Conservation (phyloP, 352 stramenopile genomes). For the Pythium sp. region DNA sequence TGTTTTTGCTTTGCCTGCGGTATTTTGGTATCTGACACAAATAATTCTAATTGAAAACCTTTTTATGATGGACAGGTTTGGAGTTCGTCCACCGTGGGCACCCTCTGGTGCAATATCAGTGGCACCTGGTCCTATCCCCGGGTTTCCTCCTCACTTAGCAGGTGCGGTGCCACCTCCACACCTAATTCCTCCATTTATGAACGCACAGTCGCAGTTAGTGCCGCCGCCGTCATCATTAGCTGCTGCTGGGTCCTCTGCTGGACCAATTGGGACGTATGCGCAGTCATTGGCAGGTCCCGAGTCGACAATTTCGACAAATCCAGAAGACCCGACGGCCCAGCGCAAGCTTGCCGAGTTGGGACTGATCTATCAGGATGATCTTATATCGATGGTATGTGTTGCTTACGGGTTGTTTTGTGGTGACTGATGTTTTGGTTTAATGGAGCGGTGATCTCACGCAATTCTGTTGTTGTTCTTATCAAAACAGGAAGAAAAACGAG, state of each 20-base stretch:
- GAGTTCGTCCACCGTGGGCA: constrained; percentile 13
- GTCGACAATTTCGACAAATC: constrained; percentile 22
- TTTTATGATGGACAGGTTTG: constrained; percentile 8
- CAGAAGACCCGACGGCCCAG: constrained; percentile 26
- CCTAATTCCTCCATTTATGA: constrained; percentile 23
- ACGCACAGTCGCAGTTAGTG: constrained; percentile 17
- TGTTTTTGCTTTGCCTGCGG: neutral
- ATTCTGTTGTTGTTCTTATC: neutral
- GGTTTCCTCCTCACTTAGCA: constrained; percentile 8
- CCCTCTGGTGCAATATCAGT: constrained; percentile 13
- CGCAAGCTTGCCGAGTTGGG: constrained; percentile 28
- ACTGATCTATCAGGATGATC: constrained; percentile 54
- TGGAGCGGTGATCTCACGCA: neutral
- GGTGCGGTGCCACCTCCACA: constrained; percentile 10
- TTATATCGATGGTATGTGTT: constrained; percentile 51
- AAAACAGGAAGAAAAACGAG: constrained; percentile 74
- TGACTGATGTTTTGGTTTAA: neutral
- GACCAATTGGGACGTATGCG: constrained; percentile 5
- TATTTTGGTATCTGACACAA: neutral
- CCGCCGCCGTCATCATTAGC: neutral
- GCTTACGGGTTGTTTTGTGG: neutral
- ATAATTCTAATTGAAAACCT: neutral
- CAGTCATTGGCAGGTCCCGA: constrained; percentile 15
- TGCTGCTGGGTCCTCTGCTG: constrained; percentile 5
- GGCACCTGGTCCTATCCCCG: neutral